Evolutionary conservation across 108 stramenopile species (phyloP), one percentile per base, ranked within the genome.

Genomic region (Conticribra weissflogii): DNA sequence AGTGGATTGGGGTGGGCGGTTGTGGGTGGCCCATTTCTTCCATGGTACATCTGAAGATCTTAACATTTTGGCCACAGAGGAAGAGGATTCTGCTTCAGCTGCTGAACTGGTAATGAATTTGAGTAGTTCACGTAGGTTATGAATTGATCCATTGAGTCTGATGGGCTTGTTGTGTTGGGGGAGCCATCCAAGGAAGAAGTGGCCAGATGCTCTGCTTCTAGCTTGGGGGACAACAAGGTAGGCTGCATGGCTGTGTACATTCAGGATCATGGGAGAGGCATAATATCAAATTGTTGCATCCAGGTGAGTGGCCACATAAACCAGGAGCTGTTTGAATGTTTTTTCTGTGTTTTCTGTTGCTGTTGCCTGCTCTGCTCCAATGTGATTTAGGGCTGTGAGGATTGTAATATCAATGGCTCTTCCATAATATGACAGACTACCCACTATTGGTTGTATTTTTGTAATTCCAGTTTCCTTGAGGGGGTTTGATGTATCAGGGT

Each of bases 401-500:
- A 60, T 74, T 34, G 80, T 81, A 25, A 18, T 16, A 31, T 85
- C 81, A 24, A 80, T 52, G 0, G 69, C 67, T 16, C 79, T 61
- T n/a, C 75, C 72, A 51, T 86, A 86, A 41, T 55, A 86, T 9
- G 78, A 54, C 81, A 72, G 3, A 79, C 27, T 12, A 81, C 54
- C 77, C 0, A 79, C 27, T 12, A 84, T 50, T 66, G 70, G 65
- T 45, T 78, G 72, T 29, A 85, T 23, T 17, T 32, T 49, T 54
- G 33, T 72, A 45, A 66, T 78, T 57, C 48, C 61, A 1, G n/a
- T 31, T 9, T 29, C 36, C 8, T 63, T 30, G 29, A 68, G 55
- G 18, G 29, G 31, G 3, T 66, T 72, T 23, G 80, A 52, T 0
- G 17, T 34, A 47, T 85, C 79, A 1, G 27, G 21, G 27, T 33